Evolutionary conservation across 495 filamentous ascomycete species (phyloP).

Genomic region (Xylaria bambusicola): DNA sequence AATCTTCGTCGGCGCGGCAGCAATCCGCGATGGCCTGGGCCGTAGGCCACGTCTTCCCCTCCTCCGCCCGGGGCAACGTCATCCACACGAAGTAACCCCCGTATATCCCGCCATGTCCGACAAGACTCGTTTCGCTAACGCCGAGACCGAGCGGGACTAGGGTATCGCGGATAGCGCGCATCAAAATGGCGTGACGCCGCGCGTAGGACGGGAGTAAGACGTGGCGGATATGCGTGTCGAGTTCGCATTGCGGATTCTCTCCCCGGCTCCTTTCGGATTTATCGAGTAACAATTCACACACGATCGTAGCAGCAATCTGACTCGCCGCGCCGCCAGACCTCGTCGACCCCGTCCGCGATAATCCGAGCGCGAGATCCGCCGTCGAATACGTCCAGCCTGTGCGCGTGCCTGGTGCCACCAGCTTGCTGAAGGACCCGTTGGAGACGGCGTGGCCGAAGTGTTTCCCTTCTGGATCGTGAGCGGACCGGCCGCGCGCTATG

Average conservation of each 20-base stretch:
- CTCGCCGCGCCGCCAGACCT: constrained; percentile 76
- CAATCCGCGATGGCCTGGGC: constrained; percentile 57
- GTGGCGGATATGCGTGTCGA: constrained; percentile 46
- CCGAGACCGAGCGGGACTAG: constrained; percentile 62
- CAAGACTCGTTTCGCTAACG: constrained; percentile 26
- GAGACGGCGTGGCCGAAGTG: constrained; percentile 74
- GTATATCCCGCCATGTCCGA: constrained; percentile 33
- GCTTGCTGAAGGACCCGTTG: constrained; percentile 85
- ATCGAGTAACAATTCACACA: constrained; percentile 56
- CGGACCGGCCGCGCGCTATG: constrained; percentile 45
- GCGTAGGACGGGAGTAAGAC: constrained; percentile 57
- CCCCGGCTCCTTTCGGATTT: neutral
- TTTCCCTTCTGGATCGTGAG: constrained; percentile 31
- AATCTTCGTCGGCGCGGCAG: constrained; percentile 56
- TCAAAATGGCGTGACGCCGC: constrained; percentile 54
- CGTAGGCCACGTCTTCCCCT: neutral
- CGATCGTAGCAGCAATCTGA: constrained; percentile 66
- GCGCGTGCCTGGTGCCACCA: constrained; percentile 74
- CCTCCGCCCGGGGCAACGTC: constrained; percentile 48
- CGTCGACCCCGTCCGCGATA: constrained; percentile 69
- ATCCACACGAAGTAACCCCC: constrained; percentile 89
- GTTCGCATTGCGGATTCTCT: constrained; percentile 11
- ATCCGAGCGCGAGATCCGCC: constrained; percentile 63
- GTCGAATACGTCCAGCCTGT: constrained; percentile 84
- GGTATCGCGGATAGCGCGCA: constrained; percentile 54